These are phyloP conservation scores for Mycena albidolilacea DNA, from an alignment of 768 basidiomycete species.

Conservation along the genomic window DNA sequence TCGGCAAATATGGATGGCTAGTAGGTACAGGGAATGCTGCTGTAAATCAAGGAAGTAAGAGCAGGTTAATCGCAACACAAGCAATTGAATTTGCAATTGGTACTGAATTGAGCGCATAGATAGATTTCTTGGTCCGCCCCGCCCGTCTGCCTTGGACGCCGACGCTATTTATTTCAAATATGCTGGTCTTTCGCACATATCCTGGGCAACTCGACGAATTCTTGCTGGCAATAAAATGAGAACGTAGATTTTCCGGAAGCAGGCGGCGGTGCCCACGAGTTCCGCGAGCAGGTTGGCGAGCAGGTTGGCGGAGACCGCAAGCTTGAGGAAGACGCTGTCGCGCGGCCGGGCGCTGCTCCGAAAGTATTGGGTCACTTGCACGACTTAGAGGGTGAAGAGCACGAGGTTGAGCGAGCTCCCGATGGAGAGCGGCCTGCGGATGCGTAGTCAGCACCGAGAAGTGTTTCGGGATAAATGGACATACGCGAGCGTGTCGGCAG, in stretches of 20 bases:
- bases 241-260: background rate
- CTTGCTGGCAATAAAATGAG: too few species aligned
- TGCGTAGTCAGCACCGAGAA: background rate
- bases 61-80: too few species aligned
- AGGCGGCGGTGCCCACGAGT: conserved; percentile 24
- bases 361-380: conserved; percentile 25
- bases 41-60: too few species aligned
- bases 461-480: background rate
- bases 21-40: too few species aligned
- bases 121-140: too few species aligned
- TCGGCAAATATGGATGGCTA: too few species aligned
- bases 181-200: too few species aligned
- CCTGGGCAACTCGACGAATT: too few species aligned
- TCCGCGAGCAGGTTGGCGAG: conserved; percentile 27
- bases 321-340: conserved; percentile 28
- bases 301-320: conserved; percentile 21
- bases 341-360: conserved; percentile 8
- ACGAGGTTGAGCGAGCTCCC: conserved; percentile 22
- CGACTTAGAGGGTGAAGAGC: conserved; percentile 17
- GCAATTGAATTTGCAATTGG: too few species aligned
- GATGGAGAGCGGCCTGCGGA: conserved; percentile 23
- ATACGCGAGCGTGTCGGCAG: conserved; percentile 20
- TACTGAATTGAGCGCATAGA: too few species aligned
- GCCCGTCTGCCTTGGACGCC: too few species aligned
- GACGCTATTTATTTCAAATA: too few species aligned